Evolutionary conservation across 2,329 filamentous ascomycete species (phyloP), one percentile per base, ranked within the genome.

Genomic region (Botrytis porri): DNA sequence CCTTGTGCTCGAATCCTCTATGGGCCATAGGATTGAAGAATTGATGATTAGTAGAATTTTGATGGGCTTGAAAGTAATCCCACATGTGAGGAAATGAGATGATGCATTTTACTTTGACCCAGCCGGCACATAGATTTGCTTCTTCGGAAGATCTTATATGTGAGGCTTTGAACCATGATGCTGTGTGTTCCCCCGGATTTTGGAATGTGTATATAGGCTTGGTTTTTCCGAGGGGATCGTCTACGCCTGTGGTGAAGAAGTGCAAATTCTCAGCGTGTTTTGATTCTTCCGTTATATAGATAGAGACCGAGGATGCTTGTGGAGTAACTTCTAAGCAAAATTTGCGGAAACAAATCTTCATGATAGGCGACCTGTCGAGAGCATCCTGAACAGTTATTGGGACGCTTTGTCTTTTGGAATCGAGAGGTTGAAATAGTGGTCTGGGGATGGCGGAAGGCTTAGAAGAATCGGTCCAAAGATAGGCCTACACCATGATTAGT

Each of bases 31-130:
- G 39, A n/a, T 45, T 57, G 18, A 45, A 70, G 22, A 45, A 43
- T 7, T 45, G 37, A n/a, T 60, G 37, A 20, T 60, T 20, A 3
- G 48, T 45, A 1, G 45, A 41, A 0, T 57, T 57, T 3, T 25
- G 10, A 0, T 16, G 48, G 2, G 16, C 54, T 12, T 18, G 39
- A 9, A 45, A 61, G 9, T 70, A 29, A 35, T 61, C 39, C 67
- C 67, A 70, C 57, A 62, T 70, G n/a, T 60, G 51, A 8, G 67
- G 67, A 41, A 67, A 69, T 1, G 48, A 59, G 18, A 69, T 10
- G 65, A 69, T 69, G n/a, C 48, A 41, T 22, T 57, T 41, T 0
- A 69, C 48, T n/a, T 69, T 57, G 2, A 69, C 65, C 48, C 65
- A 69, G 3, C n/a, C 10, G 0, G 25, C 12, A 20, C 35, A 22